Evolutionary conservation across 768 basidiomycete genomes (phyloP), one percentile per base, ranked within the genome.

Genomic region (Pleurotus citrinopileatus): DNA sequence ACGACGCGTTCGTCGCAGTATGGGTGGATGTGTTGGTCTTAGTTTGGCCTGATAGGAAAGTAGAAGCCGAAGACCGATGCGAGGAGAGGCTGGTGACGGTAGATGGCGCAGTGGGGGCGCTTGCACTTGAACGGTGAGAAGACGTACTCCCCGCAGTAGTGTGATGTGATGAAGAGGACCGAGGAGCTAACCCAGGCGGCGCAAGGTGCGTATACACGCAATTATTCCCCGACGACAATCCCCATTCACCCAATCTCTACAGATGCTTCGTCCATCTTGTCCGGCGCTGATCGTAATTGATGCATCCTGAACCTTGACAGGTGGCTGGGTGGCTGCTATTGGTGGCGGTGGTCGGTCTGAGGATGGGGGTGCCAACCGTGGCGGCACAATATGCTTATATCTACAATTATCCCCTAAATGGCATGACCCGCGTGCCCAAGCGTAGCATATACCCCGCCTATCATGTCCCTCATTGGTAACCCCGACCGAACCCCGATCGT

Each of bases 151-250:
- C 29, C 17, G 29, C 29, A 13, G 34, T n/a, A 8, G 32, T 10
- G 25, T 3, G 15, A 25, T 34, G 34, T 9, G n/a, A n/a, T 22
- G 29, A n/a, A 20, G 48, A 25, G 20, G 27, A 5, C 22, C 7
- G 15, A 22, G 23, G 22, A 7, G 43, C 43, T 28, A 27, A 27
- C 9, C 48, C 48, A 22, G 48, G 48, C 15, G 48, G 56, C 36
- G 71, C 66, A 7, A 63, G 62, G 58, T 75, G 73, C 10, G 62
- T 53, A 45, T 55, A 67, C 29, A 32, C 57, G 52, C 72, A 73
- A 3, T 54, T 36, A 53, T 67, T 63, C 6, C 67, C 69, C 17
- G 53, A 12, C 43, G 23, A 55, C 73, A 75, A 5, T 53, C 38
- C 52, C 58, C 58, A 5, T 57, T 63, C 23, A 68, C 57, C 67